These are phyloP conservation scores for Neonectria hederae DNA, from an alignment of 2,329 filamentous ascomycete species.

Conservation along the genomic window DNA sequence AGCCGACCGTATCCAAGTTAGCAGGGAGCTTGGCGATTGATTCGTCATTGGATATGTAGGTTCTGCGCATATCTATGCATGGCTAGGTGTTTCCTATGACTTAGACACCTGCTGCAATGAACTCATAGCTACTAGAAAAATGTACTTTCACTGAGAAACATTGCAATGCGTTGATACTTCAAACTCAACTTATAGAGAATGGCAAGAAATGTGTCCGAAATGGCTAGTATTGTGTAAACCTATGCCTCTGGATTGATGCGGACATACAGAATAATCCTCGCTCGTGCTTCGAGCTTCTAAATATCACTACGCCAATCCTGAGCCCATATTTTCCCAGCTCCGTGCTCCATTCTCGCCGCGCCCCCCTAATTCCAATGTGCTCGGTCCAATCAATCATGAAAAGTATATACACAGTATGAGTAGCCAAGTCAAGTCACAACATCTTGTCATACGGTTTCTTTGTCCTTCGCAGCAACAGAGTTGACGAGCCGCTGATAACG, in stretches of 20 bases:
- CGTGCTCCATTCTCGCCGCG: slow-evolving; percentile 38
- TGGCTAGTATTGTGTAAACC: slow-evolving; percentile 7
- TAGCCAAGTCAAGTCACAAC: background rate
- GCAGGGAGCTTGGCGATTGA: background rate
- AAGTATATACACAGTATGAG: slow-evolving; percentile 25
- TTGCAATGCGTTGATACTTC: background rate
- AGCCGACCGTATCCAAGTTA: background rate
- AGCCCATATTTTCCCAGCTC: slow-evolving; percentile 28
- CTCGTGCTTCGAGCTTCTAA: slow-evolving; percentile 12
- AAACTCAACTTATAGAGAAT: background rate
- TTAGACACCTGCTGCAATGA: no score
- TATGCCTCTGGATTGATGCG: background rate
- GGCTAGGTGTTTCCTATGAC: background rate
- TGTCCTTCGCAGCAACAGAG: slow-evolving; percentile 49
- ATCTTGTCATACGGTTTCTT: slow-evolving; percentile 32
- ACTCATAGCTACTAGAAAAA: background rate
- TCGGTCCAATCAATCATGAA: slow-evolving; percentile 27
- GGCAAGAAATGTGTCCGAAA: background rate
- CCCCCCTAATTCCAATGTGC: slow-evolving; percentile 25
- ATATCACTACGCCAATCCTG: slow-evolving; percentile 25
- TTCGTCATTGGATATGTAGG: background rate
- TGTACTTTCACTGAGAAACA: background rate
- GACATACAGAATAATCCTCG: slow-evolving; percentile 3
- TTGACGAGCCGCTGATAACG: slow-evolving; percentile 51
- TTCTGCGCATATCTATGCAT: background rate